Evolutionary conservation across 176 grass and related monocot genomes (phyloP).

Genomic region (Aegilops sharonensis): DNA sequence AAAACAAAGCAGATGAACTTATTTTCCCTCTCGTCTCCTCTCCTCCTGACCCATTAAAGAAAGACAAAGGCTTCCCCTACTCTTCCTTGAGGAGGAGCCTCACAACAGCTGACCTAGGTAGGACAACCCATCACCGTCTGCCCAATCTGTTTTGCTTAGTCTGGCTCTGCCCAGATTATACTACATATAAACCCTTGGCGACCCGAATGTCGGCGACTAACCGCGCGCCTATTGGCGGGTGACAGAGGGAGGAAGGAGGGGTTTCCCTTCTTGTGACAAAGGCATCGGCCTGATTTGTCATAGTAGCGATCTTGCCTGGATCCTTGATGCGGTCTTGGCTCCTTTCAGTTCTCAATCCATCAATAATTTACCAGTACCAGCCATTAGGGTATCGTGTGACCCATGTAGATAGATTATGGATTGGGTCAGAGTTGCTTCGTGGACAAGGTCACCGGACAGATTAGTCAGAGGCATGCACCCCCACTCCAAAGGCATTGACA

Average conservation of each 20-base stretch:
- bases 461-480: conserved; percentile 44
- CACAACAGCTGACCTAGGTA: neutral
- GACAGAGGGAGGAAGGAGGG: neutral
- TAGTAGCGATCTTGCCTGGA: neutral
- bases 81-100: neutral
- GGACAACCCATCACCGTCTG: conserved; percentile 4
- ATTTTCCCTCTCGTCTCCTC: neutral
- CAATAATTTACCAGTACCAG: conserved; percentile 4
- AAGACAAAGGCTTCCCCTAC: neutral
- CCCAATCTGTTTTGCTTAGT: conserved; percentile 25
- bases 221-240: neutral
- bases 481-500: conserved; percentile 49
- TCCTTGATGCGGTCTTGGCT: neutral
- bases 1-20: conserved; percentile 26
- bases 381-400: neutral
- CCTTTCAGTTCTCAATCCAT: neutral
- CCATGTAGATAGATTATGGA: conserved; percentile 6
- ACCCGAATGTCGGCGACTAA: conserved; percentile 27
- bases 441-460: conserved; percentile 31
- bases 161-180: conserved; percentile 1
- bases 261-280: conserved; percentile 28
- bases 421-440: conserved; percentile 38
- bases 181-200: neutral
- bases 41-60: neutral
- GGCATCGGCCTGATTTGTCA: conserved; percentile 10